phyloP scores from a whole-genome alignment of 176 grass and related monocot genomes.

The Triticum urartu region DNA sequence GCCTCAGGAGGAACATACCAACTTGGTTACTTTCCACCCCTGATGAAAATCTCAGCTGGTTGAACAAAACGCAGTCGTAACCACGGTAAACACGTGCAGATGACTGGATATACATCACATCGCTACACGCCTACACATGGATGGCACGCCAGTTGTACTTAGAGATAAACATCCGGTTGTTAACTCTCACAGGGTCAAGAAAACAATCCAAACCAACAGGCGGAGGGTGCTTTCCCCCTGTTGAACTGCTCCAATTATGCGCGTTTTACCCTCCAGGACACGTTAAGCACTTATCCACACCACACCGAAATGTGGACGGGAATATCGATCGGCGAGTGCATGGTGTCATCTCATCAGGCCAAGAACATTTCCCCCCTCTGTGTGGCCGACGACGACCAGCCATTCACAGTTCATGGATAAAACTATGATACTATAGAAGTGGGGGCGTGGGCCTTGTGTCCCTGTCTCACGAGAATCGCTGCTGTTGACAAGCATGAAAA shows the following conservation, averaged over 20 bases:
- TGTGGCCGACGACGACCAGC: constrained; percentile 8
- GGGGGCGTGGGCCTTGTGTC: neutral
- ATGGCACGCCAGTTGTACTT: neutral
- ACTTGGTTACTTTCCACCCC: neutral
- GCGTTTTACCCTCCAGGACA: constrained; percentile 16
- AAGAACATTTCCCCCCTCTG: neutral
- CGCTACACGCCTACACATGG: neutral
- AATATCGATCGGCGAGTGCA: constrained; percentile 36
- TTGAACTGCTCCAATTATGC: neutral
- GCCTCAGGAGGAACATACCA: neutral
- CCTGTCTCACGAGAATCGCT: neutral
- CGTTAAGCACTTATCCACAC: constrained; percentile 15
- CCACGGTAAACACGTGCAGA: neutral
- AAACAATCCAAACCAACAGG: neutral
- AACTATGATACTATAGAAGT: neutral
- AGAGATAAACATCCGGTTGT: neutral
- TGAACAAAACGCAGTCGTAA: neutral
- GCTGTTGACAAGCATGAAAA: constrained; percentile 26
- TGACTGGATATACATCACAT: neutral
- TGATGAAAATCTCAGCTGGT: neutral
- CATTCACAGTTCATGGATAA: neutral
- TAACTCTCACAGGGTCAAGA: neutral
- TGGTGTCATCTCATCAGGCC: constrained; percentile 30
- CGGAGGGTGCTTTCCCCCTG: neutral
- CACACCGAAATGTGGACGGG: neutral